Percentiles rank a stretch among this genome's conserved stretches.
Conservation (phyloP, 257 asterid genomes). For the Solanum appendiculatum region DNA sequence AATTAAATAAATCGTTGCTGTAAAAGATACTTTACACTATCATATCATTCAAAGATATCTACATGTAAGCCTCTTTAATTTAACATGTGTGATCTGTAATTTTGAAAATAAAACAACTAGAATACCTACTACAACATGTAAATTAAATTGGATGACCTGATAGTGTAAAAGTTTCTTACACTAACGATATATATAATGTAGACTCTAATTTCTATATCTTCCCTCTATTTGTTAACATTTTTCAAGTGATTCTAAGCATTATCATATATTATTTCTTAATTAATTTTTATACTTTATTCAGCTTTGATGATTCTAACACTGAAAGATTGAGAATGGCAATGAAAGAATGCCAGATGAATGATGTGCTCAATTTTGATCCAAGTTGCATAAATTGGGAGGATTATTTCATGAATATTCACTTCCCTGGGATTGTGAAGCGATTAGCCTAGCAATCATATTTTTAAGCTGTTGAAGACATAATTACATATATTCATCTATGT, state of each 20-base stretch:
- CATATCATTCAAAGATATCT: neutral
- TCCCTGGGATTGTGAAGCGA: conserved; percentile 37
- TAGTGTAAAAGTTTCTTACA: neutral
- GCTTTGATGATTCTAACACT: conserved; percentile 54
- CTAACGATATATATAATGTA: neutral
- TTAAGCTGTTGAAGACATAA: neutral
- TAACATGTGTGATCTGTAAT: neutral
- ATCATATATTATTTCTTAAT: too few species aligned
- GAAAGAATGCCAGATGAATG: conserved; percentile 6
- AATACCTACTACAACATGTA: neutral
- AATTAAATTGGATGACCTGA: neutral
- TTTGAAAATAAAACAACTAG: neutral
- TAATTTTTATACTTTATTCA: neutral
- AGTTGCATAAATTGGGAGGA: conserved; percentile 45
- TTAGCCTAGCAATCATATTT: neutral
- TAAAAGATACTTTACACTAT: neutral
- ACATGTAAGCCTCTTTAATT: neutral
- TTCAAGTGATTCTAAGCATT: neutral
- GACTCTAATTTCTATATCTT: too few species aligned
- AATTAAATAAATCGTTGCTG: neutral
- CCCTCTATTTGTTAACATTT: too few species aligned
- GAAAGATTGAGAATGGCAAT: conserved; percentile 26
- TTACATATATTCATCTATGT: neutral
- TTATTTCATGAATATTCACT: conserved; percentile 40
- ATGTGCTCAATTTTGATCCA: conserved; percentile 40